These are phyloP conservation scores for Larix kaempferi DNA, from an alignment of 75 land plant species.

Conservation along the genomic window DNA sequence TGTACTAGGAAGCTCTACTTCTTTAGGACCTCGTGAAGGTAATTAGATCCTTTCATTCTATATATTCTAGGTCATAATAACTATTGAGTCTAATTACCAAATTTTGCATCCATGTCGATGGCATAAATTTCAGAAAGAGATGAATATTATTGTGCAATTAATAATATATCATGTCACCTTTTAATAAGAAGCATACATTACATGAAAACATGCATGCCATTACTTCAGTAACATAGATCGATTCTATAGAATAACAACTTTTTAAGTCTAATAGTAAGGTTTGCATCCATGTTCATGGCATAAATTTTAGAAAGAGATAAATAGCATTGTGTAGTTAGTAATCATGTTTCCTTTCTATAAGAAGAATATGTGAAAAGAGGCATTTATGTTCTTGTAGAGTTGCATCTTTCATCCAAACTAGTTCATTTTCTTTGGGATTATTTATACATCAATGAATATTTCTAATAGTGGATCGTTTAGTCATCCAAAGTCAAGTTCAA, in stretches of 20 bases:
- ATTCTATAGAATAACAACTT: background rate
- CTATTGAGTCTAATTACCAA: no score
- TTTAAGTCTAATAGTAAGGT: background rate
- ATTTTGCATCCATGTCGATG: no score
- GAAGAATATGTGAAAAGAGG: background rate
- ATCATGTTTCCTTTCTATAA: background rate
- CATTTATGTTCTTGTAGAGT: no score
- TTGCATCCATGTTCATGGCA: background rate
- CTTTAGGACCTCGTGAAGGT: constrained; percentile 30
- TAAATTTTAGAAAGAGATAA: background rate
- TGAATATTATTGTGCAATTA: no score
- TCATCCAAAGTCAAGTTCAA: constrained; percentile 18
- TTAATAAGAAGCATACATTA: no score
- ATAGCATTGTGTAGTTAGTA: background rate
- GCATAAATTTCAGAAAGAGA: no score
- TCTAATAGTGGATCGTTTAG: constrained; percentile 12
- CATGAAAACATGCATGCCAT: no score
- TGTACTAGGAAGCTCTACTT: constrained; percentile 13
- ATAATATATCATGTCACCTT: no score
- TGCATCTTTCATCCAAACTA: no score
- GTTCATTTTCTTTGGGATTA: background rate
- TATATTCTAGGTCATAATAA: no score
- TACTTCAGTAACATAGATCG: background rate
- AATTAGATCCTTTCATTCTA: constrained; percentile 1
- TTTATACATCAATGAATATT: constrained; percentile 12